Conservation (phyloP, 495 filamentous ascomycete species). For the Tuber calosporum region DNA sequence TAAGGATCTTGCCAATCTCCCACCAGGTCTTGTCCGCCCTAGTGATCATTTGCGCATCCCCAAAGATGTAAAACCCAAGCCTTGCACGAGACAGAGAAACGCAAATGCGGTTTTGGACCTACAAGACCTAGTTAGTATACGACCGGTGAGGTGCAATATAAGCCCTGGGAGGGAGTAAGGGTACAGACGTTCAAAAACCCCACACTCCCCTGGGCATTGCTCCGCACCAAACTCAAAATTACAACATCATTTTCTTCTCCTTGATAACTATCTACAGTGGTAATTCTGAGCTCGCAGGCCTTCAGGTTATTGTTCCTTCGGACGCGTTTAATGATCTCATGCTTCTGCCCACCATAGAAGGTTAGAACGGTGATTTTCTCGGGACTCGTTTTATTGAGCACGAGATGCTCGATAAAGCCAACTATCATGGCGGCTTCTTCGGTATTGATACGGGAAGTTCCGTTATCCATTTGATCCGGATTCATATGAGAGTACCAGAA, state of each 20-base stretch:
- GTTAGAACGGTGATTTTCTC: constrained; percentile 75
- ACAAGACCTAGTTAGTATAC: constrained; percentile 55
- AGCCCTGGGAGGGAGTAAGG: not conserved
- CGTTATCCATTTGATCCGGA: constrained; percentile 57
- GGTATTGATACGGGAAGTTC: constrained; percentile 64
- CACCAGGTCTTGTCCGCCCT: constrained; percentile 43
- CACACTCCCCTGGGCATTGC: constrained; percentile 46
- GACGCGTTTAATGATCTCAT: constrained; percentile 53
- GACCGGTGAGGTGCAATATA: constrained; percentile 15
- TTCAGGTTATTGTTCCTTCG: constrained; percentile 49
- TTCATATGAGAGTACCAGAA: constrained; percentile 51
- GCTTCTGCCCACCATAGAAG: constrained; percentile 83
- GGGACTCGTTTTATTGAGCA: constrained; percentile 55
- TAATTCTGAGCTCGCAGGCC: constrained; percentile 55
- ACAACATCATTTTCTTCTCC: constrained; percentile 89
- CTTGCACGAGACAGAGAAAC: constrained; percentile 85
- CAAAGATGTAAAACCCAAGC: constrained; percentile 80
- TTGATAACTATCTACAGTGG: constrained; percentile 88
- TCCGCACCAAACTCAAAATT: constrained; percentile 76
- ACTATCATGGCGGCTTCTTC: constrained; percentile 73
- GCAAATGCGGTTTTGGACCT: constrained; percentile 68
- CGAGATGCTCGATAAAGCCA: constrained; percentile 63
- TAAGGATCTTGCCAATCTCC: constrained; percentile 37
- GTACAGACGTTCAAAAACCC: constrained; percentile 40
- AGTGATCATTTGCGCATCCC: constrained; percentile 58